Evolutionary conservation across 1,139 yeast genomes (phyloP), one percentile per base, ranked within the genome.

Genomic region (Saccharomyces uvarum): DNA sequence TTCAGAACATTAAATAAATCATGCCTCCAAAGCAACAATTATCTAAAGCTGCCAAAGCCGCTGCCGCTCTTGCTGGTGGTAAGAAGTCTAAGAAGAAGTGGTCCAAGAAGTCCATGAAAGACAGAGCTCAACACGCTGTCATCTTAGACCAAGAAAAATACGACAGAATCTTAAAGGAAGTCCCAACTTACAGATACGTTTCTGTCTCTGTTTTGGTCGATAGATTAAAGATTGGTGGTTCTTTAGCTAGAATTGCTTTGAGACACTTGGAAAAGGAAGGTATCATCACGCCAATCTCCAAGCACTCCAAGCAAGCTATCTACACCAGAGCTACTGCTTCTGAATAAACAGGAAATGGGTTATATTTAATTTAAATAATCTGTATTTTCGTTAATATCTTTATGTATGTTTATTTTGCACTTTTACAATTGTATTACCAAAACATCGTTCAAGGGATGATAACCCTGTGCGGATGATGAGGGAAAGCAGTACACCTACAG

Each of bases 1-100:
- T 41, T 47, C 50, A 58, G 59, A 56, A 60, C 49, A 46, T 19
- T 16, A 16, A 38, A 56, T 59, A 52, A 67, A 76, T 84, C 79
- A 91, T 93, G 99, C 97, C 98, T 80, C 98, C 98, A 84, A 93
- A 91, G 83, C 82, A 88, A 80, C 98, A 91, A 84, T 95, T 89
- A 80, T 87, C 97, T 75, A 93, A 93, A 85, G 97, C 98, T 79
- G 97, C 96, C 76, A 91, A 91, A 86, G 97, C 98, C 77, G 97
- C 98, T 75, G 98, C 99, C 83, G 98, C 98, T 78, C 83, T 90
- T 85, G 97, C 98, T 78, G 98, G 98, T 88, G 97, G 98, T 86
- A 90, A 90, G 88, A 88, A 90, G 78, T 88, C 96, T 81, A 91
- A 91, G 88, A 91, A 91, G 95, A 91, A 91, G 96, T 91, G 98